Base-by-base conservation (phyloP, 169 alveolate genomes). In the Eimeria necatrix region DNA sequence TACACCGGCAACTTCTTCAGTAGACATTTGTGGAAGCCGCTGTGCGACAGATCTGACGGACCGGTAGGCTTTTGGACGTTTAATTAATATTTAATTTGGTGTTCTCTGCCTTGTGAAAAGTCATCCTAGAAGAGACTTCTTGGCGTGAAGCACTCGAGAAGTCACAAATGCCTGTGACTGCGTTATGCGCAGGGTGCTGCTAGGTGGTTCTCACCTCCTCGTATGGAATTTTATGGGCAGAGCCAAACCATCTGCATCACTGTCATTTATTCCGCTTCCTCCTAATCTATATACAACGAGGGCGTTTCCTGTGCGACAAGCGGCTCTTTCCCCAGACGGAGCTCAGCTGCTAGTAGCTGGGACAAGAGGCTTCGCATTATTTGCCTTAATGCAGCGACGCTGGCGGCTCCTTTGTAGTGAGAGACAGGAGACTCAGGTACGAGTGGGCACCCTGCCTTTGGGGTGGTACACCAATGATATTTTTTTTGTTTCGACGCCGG, bases 401-500 rank as follows among this genome's bases (percentile, higher is more conserved):
- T 95, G 97, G 97, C 89, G 96, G 70, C 74, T 96, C 24, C 94
- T 95, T 46, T 93, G 96, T 52, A 94, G 87, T 76, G 93, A 95
- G 53, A 71, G 46, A 32, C 96, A 95, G 87, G 97, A 95, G 95
- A 88, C 93, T 51, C 93, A 94, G 73, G 87, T 96, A 9, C 94
- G 94, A 8, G 95, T 92, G 53, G 96, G 96, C 88, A 76, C 91
- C 71, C 76, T 95, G 49, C 97, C 97, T n/a, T 71, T 89, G 59
- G 97, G 97, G 32, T 96, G 97, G 97, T 91, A 95, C 83, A 95
- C 86, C 70, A 94, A 93, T 20, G 91, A 87, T 85, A 56, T 95
- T 18, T 95, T 96, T 88, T 96, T 96, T 86, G 80, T 95, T 12
- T 71, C 74, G 70, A 91, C 84, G 53, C 81, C 83, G 51, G 84